Base-by-base conservation (phyloP, 176 grass and related monocot species). In the Carex parvula region DNA sequence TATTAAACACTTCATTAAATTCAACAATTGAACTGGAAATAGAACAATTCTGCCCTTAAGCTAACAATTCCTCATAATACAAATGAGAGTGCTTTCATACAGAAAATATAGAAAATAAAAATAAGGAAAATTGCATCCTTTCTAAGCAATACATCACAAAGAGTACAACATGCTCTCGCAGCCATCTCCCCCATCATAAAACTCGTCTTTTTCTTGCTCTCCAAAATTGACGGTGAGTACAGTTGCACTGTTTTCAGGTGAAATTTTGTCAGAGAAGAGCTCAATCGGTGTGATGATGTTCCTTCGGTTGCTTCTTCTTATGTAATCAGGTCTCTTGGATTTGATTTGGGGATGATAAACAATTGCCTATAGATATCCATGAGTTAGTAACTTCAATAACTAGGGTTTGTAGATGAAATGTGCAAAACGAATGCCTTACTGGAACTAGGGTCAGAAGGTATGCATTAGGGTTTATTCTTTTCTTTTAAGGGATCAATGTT, bases 401-500 rank as follows among this genome's bases (percentile, higher is more conserved):
- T 53, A 75, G 41, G 68, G 12, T 42, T 42, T 18, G 37, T 37
- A 44, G 1, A 29, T 68, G 17, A 20, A 66, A 78, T 85, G 65
- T 71, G 46, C 46, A 8, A 54, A 48, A 18, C 1, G 42, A 30
- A 21, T 35, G 55, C n/a, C 87, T 72, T 82, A 88, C 90, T 84
- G 5, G 79, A 60, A 60, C 17, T 81, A 11, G 1, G 16, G 46
- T 5, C 62, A 77, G 24, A 61, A 56, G 68, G 62, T 29, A 29
- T 29, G 26, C 26, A 29, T 29, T 29, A 29, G 26, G 84, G 88
- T 21, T 98, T 98, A 88, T 93, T 98, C 69, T 98, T 94, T 69
- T 90, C 95, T 82, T 98, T 98, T 60, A 87, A 89, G 84, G 90
- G 50, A 87, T 95, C 91, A 2, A 87, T 91, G 12, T 98, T 80